phyloP scores from a whole-genome alignment of 768 basidiomycete species.

The Chlorophyllum brunneum region DNA sequence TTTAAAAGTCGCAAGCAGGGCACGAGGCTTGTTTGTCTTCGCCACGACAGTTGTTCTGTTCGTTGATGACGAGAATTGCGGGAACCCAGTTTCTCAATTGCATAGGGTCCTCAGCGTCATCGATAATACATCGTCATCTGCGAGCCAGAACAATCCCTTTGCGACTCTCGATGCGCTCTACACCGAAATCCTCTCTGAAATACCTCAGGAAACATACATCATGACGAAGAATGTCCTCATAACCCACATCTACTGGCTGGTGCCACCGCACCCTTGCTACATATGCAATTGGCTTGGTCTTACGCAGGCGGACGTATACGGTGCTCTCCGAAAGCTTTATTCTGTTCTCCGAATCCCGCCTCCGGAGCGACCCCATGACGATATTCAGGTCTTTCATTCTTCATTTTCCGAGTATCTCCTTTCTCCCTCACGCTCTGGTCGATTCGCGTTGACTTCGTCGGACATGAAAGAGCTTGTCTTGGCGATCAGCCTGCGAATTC shows the following conservation, averaged over 20 bases:
- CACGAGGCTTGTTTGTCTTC: constrained; percentile 24
- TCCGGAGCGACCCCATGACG: not conserved
- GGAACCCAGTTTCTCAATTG: not conserved
- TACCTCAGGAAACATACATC: not conserved
- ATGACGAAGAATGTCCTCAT: not conserved
- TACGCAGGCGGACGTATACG: not conserved
- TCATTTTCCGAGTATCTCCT: not conserved
- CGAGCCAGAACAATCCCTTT: not conserved
- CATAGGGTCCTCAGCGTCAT: constrained; percentile 1
- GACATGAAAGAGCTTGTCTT: too few relatives aligned
- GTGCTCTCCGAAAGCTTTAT: not conserved
- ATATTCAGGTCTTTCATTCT: not conserved
- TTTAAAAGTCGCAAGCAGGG: constrained; percentile 14
- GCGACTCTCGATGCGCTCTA: constrained; percentile 7
- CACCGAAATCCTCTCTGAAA: not conserved
- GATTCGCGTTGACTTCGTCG: too few relatives aligned
- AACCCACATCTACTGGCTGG: not conserved
- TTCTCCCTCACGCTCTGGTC: too few relatives aligned
- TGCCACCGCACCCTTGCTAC: not conserved
- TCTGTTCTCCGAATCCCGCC: not conserved
- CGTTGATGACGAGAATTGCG: constrained; percentile 10
- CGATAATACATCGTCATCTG: not conserved
- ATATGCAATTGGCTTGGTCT: not conserved
- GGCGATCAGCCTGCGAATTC: too few relatives aligned
- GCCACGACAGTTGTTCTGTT: constrained; percentile 20